Percentiles rank a stretch among this genome's conserved stretches.
Conservation (phyloP, 2,329 filamentous ascomycete species). For the Hypomyces rosellus region DNA sequence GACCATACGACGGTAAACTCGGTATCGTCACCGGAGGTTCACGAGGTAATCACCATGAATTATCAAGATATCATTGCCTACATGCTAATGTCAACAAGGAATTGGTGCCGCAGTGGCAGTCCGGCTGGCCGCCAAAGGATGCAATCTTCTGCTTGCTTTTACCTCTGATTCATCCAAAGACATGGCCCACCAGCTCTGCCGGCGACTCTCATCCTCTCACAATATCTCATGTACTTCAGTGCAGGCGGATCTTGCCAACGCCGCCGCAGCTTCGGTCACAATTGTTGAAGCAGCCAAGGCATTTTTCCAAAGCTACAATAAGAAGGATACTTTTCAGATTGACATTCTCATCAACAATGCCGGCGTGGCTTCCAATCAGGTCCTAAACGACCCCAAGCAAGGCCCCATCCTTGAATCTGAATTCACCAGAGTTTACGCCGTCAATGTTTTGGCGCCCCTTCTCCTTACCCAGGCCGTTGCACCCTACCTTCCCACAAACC, state of each 20-base stretch:
- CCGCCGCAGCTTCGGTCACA: constrained; percentile 19
- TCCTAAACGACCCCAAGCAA: constrained; percentile 48
- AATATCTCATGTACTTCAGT: constrained; percentile 23
- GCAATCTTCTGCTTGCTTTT: constrained; percentile 54
- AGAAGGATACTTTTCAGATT: constrained; percentile 36
- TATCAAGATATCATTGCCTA: not conserved
- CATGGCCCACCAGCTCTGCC: constrained; percentile 40
- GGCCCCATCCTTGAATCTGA: constrained; percentile 51
- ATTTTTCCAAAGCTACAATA: constrained; percentile 21
- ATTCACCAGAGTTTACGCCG: constrained; percentile 65
- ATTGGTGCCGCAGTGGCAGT: constrained; percentile 54
- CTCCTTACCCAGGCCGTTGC: constrained; percentile 68
- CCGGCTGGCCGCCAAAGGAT: constrained; percentile 55
- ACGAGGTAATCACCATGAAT: constrained; percentile 19
- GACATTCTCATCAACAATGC: constrained; percentile 89
- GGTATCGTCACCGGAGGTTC: constrained; percentile 30
- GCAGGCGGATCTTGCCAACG: constrained; percentile 25
- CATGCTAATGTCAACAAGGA: constrained; percentile 8
- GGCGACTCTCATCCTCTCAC: constrained; percentile 39
- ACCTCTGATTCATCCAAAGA: constrained; percentile 48
- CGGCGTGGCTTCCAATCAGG: constrained; percentile 61
- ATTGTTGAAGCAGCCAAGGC: constrained; percentile 24
- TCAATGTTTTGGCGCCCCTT: constrained; percentile 78
- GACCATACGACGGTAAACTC: constrained; percentile 27
- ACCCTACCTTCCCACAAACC: constrained; percentile 62